Percentiles rank a stretch among this genome's conserved stretches.
Evolutionary conservation across 768 basidiomycete genomes (phyloP).

Genomic region (Calocybe indica): DNA sequence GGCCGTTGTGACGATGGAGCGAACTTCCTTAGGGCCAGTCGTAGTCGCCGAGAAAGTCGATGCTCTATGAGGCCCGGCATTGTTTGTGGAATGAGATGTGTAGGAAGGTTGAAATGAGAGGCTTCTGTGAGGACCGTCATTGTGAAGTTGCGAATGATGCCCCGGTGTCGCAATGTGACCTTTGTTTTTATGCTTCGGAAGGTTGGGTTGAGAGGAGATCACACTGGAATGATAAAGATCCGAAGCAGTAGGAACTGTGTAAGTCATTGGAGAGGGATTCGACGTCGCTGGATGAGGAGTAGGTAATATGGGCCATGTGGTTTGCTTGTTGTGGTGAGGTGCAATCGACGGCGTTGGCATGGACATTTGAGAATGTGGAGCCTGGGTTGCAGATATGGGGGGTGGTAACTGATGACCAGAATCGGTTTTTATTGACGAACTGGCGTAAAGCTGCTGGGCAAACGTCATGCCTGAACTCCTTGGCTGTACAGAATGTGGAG

Average conservation of each 20-base stretch:
- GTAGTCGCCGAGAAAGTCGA: slow-evolving; percentile 3
- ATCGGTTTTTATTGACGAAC: slow-evolving; percentile 2
- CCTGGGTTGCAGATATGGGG: background rate
- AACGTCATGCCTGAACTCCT: slow-evolving; percentile 5
- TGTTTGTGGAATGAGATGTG: background rate
- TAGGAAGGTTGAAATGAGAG: slow-evolving; percentile 6
- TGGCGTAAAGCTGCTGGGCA: slow-evolving; percentile 13
- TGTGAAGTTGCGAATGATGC: background rate
- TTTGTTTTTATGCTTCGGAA: background rate
- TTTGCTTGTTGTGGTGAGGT: background rate
- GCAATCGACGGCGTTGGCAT: slow-evolving; percentile 5
- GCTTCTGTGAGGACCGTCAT: slow-evolving; percentile 2
- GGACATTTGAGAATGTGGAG: background rate
- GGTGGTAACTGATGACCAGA: slow-evolving; percentile 1
- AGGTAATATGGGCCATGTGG: background rate
- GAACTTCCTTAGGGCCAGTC: slow-evolving; percentile 2
- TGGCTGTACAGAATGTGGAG: background rate
- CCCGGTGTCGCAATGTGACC: background rate
- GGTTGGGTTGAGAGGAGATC: background rate
- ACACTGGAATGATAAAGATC: background rate
- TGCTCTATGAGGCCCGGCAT: slow-evolving; percentile 4
- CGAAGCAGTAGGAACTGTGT: too few species aligned
- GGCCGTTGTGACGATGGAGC: slow-evolving; percentile 3
- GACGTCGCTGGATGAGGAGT: background rate
- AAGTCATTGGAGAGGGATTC: background rate